Evolutionary conservation across 305 asterid genomes (phyloP), one percentile per base, ranked within the genome.

Genomic region (Plantago lanceolata): DNA sequence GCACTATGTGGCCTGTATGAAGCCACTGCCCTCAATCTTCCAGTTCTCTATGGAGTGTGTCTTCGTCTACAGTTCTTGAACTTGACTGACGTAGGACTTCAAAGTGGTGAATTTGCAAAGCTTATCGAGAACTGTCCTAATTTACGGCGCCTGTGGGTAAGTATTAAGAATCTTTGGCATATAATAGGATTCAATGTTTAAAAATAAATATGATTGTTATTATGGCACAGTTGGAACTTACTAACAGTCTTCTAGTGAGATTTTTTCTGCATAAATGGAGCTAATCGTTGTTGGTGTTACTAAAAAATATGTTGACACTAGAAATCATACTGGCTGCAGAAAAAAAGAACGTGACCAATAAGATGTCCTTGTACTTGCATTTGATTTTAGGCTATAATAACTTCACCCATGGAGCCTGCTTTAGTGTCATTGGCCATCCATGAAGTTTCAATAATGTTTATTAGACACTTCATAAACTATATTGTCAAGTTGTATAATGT

Each of bases 71-170:
- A 82, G 67, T 89, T 84, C 83, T 78, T 87, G 79, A 85, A 89
- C 75, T 70, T 85, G 72, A 83, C 81, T 47, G 81, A 78, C 19
- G 88, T 78, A 48, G 75, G 85, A 59, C 80, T 89, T 61, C 82
- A 74, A 62, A 85, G 86, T 76, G 80, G 65, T 63, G 91, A 84
- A 68, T 77, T 87, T 56, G 79, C 78, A 5, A 75, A 82, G 71
- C 78, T 89, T 71, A 75, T 89, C 50, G 68, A 64, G 58, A 85
- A 82, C 73, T 89, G 97, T 80, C 87, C 88, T 47, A 85, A 83
- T 71, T 65, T 89, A 66, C 88, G 77, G 55, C 81, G 92, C 68
- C 87, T 87, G 48, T 89, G 97, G 96, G 96, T 89, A 83, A 81
- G 89, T 33, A 64, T 66, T 37, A 8, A 44, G 48, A 48, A 44